Base-by-base conservation (phyloP, 805 yeast genomes). In the Kuraishia molischiana region DNA sequence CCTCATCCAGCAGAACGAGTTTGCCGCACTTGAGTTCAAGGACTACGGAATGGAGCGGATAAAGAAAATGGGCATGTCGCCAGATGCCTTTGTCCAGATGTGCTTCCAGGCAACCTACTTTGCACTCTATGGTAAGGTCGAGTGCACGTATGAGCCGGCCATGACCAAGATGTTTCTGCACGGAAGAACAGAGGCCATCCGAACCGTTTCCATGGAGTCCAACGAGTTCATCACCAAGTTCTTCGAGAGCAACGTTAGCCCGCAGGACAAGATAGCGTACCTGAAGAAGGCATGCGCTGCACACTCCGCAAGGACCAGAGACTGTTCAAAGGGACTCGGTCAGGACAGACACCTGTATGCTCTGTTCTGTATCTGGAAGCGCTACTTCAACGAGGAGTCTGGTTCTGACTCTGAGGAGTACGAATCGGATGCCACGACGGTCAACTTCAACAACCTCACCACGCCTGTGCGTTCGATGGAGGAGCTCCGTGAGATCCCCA, bases 81-180 rank as follows among this genome's bases (percentile, higher is more conserved):
- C 97, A 0, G 97, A 87, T 66, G 97, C 97, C 0, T 87, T 83
- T 60, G 80, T 83, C 29, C 97, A 87, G 57, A 85, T 87, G 90
- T 81, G 87, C 19, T 85, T 86, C 66, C 96, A 87, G 59, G 85
- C 92, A 6, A 86, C 95, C 3, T 87, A 86, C 58, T 87, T 85
- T 53, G 94, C 95, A 0, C 67, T 87, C 29, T 87, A 87, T 54
- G 96, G 97, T 35, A 84, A 83, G 53, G 90, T 86, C 29, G 97
- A 86, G 58, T 84, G 94, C 45, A 85, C 95, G 4, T 87, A 87
- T 56, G 97, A 87, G 61, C 97, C 97, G 2, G 95, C 95, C 6
- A 87, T 87, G 97, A 89, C 96, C 3, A 87, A 87, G 57, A 66
- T 66, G 41, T 87, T 79, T 54, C 69, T 80, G 44, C 95, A 87